phyloP scores from a whole-genome alignment of 306 rosid genomes.

The Alnus glutinosa region DNA sequence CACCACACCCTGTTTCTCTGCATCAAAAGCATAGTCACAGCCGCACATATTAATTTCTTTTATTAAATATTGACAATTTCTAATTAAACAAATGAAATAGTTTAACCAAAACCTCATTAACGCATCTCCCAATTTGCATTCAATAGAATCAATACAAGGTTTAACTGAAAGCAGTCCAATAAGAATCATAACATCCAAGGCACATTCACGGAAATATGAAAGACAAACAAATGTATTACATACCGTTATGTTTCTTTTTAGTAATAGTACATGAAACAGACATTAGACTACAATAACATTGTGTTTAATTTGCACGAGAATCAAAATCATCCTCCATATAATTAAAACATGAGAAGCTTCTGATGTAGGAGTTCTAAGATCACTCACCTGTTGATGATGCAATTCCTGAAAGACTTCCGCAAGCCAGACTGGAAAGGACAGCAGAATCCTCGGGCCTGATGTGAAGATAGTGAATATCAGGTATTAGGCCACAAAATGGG shows the following conservation, averaged over 20 bases:
- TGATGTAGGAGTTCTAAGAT: conserved; percentile 29
- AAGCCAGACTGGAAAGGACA: conserved; percentile 70
- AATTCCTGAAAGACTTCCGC: conserved; percentile 97
- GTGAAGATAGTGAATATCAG: conserved; percentile 22
- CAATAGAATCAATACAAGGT: conserved; percentile 22
- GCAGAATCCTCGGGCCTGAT: conserved; percentile 80
- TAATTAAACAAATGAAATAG: conserved; percentile 39
- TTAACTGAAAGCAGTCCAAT: conserved; percentile 26
- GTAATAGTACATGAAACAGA: not conserved
- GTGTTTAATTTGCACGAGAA: conserved; percentile 8
- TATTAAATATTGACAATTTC: conserved; percentile 28
- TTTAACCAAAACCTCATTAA: conserved; percentile 39
- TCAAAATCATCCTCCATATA: conserved; percentile 2
- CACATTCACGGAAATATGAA: not conserved
- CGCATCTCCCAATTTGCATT: conserved; percentile 33
- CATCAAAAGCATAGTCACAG: conserved; percentile 92
- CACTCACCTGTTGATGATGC: conserved; percentile 96
- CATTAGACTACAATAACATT: not conserved
- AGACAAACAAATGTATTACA: not conserved
- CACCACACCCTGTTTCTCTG: conserved; percentile 90
- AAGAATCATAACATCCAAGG: conserved; percentile 15
- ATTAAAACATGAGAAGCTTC: conserved; percentile 6
- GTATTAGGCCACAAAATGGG: not conserved
- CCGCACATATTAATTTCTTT: conserved; percentile 59
- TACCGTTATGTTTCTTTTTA: not conserved